phyloP scores from a whole-genome alignment of 2,329 filamentous ascomycete species.

The Botrytis porri region DNA sequence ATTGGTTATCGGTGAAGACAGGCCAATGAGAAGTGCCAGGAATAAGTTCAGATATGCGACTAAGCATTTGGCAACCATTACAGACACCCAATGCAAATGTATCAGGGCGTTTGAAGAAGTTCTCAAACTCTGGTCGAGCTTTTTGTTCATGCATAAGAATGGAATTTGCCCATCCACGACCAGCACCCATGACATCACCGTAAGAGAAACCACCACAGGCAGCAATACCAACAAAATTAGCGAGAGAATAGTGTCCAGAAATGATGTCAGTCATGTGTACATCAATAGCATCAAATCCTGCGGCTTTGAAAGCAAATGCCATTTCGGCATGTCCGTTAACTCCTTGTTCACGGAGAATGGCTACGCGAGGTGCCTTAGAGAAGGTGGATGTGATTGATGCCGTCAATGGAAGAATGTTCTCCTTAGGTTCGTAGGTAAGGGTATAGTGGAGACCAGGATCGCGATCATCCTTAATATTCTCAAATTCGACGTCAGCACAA shows the following conservation, averaged over 20 bases:
- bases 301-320: constrained; percentile 90
- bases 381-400: constrained; percentile 51
- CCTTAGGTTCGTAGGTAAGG: constrained; percentile 72
- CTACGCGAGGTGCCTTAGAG: constrained; percentile 67
- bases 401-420: constrained; percentile 69
- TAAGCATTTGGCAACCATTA: constrained; percentile 96
- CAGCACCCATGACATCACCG: constrained; percentile 83
- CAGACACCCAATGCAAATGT: constrained; percentile 94
- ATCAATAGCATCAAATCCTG: constrained; percentile 88
- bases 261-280: constrained; percentile 96
- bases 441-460: constrained; percentile 85
- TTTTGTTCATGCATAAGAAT: constrained; percentile 79
- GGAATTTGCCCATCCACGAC: constrained; percentile 92
- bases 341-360: constrained; percentile 91
- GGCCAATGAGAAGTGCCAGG: constrained; percentile 84
- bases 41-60: constrained; percentile 76
- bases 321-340: constrained; percentile 97
- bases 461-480: constrained; percentile 66
- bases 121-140: constrained; percentile 70
- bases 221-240: constrained; percentile 81
- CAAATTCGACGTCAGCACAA: constrained; percentile 81
- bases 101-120: constrained; percentile 82
- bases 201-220: constrained; percentile 98
- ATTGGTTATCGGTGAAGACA: constrained; percentile 78
- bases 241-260: constrained; percentile 67